These are phyloP conservation scores for Microthyrium microscopicum DNA, from an alignment of 2,329 filamentous ascomycete species.

Conservation along the genomic window DNA sequence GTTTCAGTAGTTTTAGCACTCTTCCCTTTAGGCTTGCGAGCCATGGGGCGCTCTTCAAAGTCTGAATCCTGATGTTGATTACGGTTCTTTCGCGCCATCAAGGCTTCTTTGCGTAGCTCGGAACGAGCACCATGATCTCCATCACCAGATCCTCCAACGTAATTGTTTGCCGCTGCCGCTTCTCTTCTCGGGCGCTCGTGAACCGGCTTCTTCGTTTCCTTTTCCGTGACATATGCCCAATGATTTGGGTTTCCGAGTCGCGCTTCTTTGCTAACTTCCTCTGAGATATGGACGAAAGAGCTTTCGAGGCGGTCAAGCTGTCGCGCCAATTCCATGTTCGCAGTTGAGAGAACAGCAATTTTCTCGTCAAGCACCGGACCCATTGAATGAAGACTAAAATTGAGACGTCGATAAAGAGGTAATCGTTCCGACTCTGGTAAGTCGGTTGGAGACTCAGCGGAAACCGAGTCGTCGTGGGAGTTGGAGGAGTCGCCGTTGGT, in stretches of 20 bases:
- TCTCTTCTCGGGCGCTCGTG: conserved; percentile 64
- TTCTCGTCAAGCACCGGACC: conserved; percentile 90
- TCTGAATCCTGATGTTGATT: conserved; percentile 58
- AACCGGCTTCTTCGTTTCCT: conserved; percentile 44
- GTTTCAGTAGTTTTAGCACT: conserved; percentile 44
- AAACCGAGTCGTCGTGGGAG: conserved; percentile 16
- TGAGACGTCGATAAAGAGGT: conserved; percentile 61
- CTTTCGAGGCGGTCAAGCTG: conserved; percentile 74
- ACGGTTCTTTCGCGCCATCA: conserved; percentile 58
- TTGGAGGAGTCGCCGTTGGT: too few relatives aligned
- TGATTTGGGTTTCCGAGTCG: conserved; percentile 82
- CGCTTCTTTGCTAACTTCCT: conserved; percentile 86
- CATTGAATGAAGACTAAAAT: conserved; percentile 65
- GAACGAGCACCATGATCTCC: conserved; percentile 65
- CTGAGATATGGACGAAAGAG: conserved; percentile 70
- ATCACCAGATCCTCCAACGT: too few relatives aligned
- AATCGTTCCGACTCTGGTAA: conserved; percentile 47
- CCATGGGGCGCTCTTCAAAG: conserved; percentile 46
- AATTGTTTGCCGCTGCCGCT: conserved; percentile 52
- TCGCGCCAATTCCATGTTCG: conserved; percentile 74
- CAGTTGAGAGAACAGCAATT: conserved; percentile 87
- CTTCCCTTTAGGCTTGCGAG: conserved; percentile 51
- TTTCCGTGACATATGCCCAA: conserved; percentile 77
- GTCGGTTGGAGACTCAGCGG: conserved; percentile 11
- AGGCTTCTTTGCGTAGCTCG: conserved; percentile 68